Evolutionary conservation across 805 yeast species (phyloP), one percentile per base, ranked within the genome.

Genomic region (Candida andamanensis): DNA sequence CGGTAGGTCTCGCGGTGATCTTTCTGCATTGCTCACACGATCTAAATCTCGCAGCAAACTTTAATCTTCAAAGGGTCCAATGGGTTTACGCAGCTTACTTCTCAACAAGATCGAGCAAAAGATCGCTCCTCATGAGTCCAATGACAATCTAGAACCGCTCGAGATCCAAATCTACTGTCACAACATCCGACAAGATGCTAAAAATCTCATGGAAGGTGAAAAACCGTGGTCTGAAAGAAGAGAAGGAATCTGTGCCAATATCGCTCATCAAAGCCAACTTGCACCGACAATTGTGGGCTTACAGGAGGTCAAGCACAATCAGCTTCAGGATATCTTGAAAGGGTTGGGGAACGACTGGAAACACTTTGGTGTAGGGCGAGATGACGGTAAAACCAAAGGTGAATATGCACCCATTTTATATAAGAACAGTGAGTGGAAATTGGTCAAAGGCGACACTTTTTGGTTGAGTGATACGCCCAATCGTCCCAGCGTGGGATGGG

Each of bases 221-320:
- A 42, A 46, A 32, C 60, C 60, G 1, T 75, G 80, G 80, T 37
- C 38, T 4, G 51, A 43, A 12, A 59, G 80, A 20, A 58, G 58
- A 37, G 43, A 40, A 2, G 59, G 56, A 5, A 54, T 74, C 5
- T 49, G 57, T 11, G 47, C 59, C 20, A 58, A 69, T 11, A 72
- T 75, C 24, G 31, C 38, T 28, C 50, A 52, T 37, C 13, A 37
- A 10, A 35, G 40, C 22, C 35, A 50, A 15, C 41, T 36, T 6
- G 38, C 14, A 19, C 54, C 61, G 10, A 50, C 68, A 1, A 56
- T 74, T 16, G 72, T 49, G 45, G 43, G 72, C 43, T 44, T 63
- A 17, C 69, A 63, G 41, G 68, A 63, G 36, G 67, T 60, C 13
- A 49, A 60, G 30, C 53, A 52, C 34, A 46, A 57, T 38, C 67